Conservation (phyloP, 176 grass and related monocot genomes). For the Eleusine coracana region DNA sequence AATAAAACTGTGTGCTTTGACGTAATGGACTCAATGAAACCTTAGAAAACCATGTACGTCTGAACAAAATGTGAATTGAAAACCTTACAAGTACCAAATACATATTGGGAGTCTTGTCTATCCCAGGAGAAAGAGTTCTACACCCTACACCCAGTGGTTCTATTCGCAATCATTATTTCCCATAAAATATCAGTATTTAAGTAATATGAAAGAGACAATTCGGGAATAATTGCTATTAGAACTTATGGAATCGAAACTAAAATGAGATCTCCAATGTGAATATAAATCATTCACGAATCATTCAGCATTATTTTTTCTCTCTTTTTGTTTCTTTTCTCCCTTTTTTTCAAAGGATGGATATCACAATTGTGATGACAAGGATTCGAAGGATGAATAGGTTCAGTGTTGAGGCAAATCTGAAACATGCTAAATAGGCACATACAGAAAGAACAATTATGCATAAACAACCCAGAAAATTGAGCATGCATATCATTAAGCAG, state of each 20-base stretch:
- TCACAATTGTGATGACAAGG: neutral
- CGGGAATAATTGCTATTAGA: neutral
- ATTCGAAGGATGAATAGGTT: neutral
- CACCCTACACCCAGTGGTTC: neutral
- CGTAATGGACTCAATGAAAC: neutral
- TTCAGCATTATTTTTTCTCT: neutral
- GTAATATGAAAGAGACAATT: neutral
- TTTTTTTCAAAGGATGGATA: neutral
- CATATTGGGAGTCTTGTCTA: neutral
- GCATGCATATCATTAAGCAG: neutral
- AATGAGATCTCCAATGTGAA: neutral
- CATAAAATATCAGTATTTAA: constrained; percentile 1
- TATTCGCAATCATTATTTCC: neutral
- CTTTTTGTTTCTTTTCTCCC: neutral
- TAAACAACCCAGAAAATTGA: neutral
- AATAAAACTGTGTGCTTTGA: constrained; percentile 4
- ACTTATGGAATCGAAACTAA: neutral
- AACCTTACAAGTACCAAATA: neutral
- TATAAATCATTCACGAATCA: constrained; percentile 3
- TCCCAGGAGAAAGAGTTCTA: constrained; percentile 7
- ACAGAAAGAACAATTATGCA: neutral
- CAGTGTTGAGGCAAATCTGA: neutral
- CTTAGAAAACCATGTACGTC: neutral
- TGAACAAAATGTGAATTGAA: constrained; percentile 5
- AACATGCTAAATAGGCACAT: constrained; percentile 6